Percentiles rank a stretch among this genome's conserved stretches.
Conservation (phyloP, 805 yeast genomes). For the Wickerhamomyces hampshirensis region DNA sequence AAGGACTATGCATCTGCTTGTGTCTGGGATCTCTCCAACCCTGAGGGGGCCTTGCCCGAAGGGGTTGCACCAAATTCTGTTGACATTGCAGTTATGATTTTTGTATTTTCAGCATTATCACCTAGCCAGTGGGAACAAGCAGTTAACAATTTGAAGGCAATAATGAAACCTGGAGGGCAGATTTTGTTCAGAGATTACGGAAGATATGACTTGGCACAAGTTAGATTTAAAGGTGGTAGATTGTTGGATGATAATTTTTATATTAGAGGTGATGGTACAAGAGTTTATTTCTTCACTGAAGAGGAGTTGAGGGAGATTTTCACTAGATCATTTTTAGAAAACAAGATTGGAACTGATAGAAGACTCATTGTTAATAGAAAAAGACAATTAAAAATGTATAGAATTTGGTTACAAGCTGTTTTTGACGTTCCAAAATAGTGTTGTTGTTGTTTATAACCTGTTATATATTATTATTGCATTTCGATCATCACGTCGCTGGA, state of each 20-base stretch:
- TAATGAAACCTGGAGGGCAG: constrained; percentile 90
- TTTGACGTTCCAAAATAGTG: constrained; percentile 42
- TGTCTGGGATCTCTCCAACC: constrained; percentile 93
- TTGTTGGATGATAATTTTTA: constrained; percentile 88
- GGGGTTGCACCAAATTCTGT: constrained; percentile 76
- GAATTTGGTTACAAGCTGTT: constrained; percentile 95
- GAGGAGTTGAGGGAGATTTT: constrained; percentile 81
- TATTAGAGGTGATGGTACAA: constrained; percentile 95
- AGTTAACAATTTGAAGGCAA: constrained; percentile 57
- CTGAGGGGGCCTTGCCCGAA: constrained; percentile 71
- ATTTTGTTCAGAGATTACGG: constrained; percentile 93
- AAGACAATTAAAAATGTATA: constrained; percentile 88
- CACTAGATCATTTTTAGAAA: constrained; percentile 57
- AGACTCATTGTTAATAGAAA: constrained; percentile 88
- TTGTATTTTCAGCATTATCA: constrained; percentile 86
- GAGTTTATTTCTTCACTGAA: constrained; percentile 95
- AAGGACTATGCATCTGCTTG: constrained; percentile 67
- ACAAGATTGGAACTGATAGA: constrained; percentile 83
- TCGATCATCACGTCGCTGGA: constrained; percentile 28
- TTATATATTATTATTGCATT: too few relatives aligned
- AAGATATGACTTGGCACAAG: constrained; percentile 91
- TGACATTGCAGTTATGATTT: constrained; percentile 91
- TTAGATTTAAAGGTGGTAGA: constrained; percentile 85
- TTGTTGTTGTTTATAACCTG: background rate
- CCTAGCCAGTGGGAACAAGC: constrained; percentile 92